Percentiles rank a stretch among this genome's conserved stretches.
phyloP scores from a whole-genome alignment of 805 yeast species.

The Helenozyma rhizophorensis region DNA sequence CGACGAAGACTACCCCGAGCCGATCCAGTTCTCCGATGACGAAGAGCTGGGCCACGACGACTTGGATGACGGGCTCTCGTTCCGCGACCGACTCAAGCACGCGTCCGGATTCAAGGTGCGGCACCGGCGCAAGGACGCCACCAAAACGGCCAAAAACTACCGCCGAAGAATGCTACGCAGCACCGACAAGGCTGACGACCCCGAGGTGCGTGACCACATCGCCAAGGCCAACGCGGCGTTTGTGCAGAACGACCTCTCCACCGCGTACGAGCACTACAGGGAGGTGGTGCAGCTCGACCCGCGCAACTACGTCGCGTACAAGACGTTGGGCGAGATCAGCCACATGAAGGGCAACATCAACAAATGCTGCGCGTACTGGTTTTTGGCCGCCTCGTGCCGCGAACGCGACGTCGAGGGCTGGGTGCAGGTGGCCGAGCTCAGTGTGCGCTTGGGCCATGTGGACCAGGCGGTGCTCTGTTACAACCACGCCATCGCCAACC shows the following conservation, averaged over 20 bases:
- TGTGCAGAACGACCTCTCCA: conserved; percentile 56
- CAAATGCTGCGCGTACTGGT: conserved; percentile 78
- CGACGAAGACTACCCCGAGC: conserved; percentile 15
- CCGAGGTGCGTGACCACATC: conserved; percentile 63
- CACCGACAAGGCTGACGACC: conserved; percentile 50
- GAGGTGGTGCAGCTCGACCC: conserved; percentile 78
- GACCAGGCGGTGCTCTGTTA: conserved; percentile 81
- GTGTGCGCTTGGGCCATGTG: conserved; percentile 59
- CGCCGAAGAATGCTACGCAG: conserved; percentile 32
- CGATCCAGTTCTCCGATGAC: conserved; percentile 19
- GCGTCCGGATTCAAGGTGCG: conserved; percentile 61
- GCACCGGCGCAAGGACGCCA: conserved; percentile 25
- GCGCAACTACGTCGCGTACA: conserved; percentile 76
- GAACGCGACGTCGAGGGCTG: conserved; percentile 76
- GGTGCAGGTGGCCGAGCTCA: conserved; percentile 68
- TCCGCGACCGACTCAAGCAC: conserved; percentile 61
- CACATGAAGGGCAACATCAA: conserved; percentile 59
- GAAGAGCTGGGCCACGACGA: conserved; percentile 32
- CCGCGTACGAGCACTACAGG: conserved; percentile 55
- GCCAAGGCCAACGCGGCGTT: conserved; percentile 79
- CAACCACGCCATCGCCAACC: conserved; percentile 53
- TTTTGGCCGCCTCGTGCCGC: conserved; percentile 73
- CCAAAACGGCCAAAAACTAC: conserved; percentile 26
- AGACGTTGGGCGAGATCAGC: conserved; percentile 82
- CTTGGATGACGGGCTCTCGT: conserved; percentile 40